These are phyloP conservation scores for Gaeumannomyces sp. DNA, from an alignment of 2,329 filamentous ascomycete species.

Conservation along the genomic window DNA sequence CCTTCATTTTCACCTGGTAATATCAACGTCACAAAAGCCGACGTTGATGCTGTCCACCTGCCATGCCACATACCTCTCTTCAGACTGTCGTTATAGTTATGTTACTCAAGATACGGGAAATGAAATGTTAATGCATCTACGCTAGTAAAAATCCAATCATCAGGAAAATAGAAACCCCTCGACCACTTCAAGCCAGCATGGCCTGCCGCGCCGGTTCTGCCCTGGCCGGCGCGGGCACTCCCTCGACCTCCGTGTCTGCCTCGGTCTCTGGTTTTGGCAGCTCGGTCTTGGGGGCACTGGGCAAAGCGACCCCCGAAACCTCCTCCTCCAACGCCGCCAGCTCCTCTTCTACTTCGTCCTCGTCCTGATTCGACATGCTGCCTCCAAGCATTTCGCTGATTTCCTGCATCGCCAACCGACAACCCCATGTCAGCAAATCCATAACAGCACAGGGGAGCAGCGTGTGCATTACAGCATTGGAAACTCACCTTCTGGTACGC, in stretches of 20 bases:
- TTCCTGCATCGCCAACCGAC: constrained; percentile 50
- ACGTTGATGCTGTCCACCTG: too few relatives aligned
- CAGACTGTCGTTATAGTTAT: not conserved
- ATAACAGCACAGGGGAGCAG: not conserved
- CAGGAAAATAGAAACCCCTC: not conserved
- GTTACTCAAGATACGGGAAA: not conserved
- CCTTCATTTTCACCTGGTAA: too few relatives aligned
- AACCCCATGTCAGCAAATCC: constrained; percentile 9
- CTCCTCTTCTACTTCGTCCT: constrained; percentile 97
- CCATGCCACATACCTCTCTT: too few relatives aligned
- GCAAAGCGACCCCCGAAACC: constrained; percentile 34
- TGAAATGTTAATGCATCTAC: not conserved
- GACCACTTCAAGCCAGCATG: constrained; percentile 4
- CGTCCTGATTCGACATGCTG: constrained; percentile 86
- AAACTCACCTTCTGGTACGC: constrained; percentile 73
- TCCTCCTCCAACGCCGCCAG: constrained; percentile 73
- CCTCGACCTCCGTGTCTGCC: constrained; percentile 6
- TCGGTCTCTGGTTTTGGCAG: constrained; percentile 8
- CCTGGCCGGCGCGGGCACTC: constrained; percentile 2
- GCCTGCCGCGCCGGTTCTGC: constrained; percentile 8
- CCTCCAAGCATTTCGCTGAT: constrained; percentile 86
- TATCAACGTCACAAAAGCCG: too few relatives aligned
- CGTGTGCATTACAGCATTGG: not conserved
- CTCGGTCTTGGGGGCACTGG: constrained; percentile 47
- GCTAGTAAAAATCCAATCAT: not conserved